Conservation (phyloP, 129 eudicot genomes). For the Oenanthe sinensis region DNA sequence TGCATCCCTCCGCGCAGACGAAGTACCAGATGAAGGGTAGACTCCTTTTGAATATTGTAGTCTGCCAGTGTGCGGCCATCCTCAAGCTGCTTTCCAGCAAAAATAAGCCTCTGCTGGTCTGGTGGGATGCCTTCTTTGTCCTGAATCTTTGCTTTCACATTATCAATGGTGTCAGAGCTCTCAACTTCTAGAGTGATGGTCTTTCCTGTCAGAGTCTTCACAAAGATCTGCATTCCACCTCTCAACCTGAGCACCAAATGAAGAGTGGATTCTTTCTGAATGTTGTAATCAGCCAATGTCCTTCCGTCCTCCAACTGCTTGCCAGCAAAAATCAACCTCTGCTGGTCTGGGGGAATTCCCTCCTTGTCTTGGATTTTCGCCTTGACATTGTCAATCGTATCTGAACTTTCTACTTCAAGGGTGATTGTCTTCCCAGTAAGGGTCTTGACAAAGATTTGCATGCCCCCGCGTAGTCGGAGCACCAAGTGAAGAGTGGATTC, state of each 20-base stretch:
- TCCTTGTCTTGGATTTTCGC: not conserved
- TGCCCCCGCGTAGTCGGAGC: not conserved
- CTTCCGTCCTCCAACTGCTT: not conserved
- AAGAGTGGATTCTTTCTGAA: not conserved
- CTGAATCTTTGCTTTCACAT: not conserved
- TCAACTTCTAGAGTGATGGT: not conserved
- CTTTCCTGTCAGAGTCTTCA: slow-evolving; percentile 1
- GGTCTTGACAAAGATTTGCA: not conserved
- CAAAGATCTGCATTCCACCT: not conserved
- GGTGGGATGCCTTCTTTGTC: not conserved
- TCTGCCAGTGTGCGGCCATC: not conserved
- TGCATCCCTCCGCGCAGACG: not conserved
- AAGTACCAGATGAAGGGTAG: slow-evolving; percentile 1
- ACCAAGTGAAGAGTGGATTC: not conserved
- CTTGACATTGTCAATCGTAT: not conserved
- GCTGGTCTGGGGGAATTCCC: not conserved
- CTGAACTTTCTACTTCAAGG: not conserved
- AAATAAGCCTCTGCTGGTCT: slow-evolving; percentile 5
- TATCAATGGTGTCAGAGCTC: not conserved
- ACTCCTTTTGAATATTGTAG: not conserved
- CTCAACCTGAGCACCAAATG: not conserved
- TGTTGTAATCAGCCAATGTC: not conserved
- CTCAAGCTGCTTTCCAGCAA: slow-evolving; percentile 3
- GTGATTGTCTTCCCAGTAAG: not conserved
- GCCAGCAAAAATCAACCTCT: not conserved